A percentile compares a stretch with the other conserved stretches of the same genome.
phyloP scores from a whole-genome alignment of 306 rosid genomes.

The Mucuna pruriens region DNA sequence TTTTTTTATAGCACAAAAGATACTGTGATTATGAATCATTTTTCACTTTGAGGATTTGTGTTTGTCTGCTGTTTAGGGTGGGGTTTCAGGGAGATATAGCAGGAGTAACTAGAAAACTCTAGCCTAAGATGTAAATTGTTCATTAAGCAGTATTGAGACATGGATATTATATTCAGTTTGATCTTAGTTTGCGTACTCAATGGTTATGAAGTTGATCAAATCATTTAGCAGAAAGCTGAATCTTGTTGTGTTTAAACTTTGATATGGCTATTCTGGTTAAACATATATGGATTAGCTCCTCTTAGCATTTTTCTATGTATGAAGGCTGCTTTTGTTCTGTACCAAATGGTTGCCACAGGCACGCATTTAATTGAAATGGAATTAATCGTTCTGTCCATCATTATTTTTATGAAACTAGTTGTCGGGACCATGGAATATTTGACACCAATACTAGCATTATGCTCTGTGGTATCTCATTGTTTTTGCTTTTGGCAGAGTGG shows the following conservation, averaged over 20 bases:
- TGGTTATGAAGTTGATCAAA: background rate
- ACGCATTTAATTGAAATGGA: background rate
- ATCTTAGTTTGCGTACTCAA: background rate
- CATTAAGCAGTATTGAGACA: background rate
- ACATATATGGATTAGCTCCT: background rate
- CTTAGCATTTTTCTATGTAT: background rate
- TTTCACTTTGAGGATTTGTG: background rate
- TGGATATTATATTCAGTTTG: background rate
- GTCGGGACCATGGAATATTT: background rate
- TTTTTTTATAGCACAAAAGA: background rate
- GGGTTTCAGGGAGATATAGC: background rate
- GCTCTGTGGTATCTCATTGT: background rate
- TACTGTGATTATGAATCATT: background rate
- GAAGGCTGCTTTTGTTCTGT: background rate
- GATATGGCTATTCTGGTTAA: background rate
- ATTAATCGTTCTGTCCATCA: background rate
- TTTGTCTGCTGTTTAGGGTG: background rate
- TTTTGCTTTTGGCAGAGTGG: slow-evolving; percentile 13
- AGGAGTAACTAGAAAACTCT: background rate
- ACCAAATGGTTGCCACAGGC: background rate
- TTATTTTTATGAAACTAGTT: background rate
- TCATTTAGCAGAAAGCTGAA: background rate
- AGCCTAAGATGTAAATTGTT: background rate
- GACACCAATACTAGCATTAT: background rate
- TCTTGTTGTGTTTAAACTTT: background rate